Evolutionary conservation across 2,329 filamentous ascomycete species (phyloP), one percentile per base, ranked within the genome.

Genomic region (Myrmaecium sp.): DNA sequence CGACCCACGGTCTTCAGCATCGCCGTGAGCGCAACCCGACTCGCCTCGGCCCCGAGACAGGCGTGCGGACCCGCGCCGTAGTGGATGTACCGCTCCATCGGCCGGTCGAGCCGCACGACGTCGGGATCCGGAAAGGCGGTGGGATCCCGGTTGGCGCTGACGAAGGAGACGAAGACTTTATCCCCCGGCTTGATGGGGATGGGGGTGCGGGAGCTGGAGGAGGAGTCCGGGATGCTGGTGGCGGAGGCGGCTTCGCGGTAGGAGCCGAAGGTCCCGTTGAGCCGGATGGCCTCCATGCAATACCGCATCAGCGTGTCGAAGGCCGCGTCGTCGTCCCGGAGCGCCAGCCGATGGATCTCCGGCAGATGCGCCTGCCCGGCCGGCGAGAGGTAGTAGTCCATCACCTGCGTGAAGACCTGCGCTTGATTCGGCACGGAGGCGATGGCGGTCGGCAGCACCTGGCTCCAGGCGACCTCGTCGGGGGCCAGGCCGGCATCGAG

Each of bases 391-490:
- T 77, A 83, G 52, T 68, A 82, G 43, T 83, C 76, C 11, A 82
- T 57, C 2, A 75, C 62, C 52, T 79, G 74, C 2, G 74, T 69
- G 43, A 83, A 81, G 39, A 76, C 58, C 41, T 78, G 68, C 2
- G 67, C 71, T 44, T 83, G 74, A 39, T 70, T 78, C 1, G 78
- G 71, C 5, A 79, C 70, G 47, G 76, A 65, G 2, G 72, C 66
- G 4, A 63, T 64, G 1, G 71, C 69, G 0, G 71, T 71, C 0
- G 78, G 77, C 25, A 83, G 41, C 20, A 83, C 63, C 42, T 80
- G 72, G 14, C 64, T 64, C 67, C 71, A 80, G 0, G 75, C 69
- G 33, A 83, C 69, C 26, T 83, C 73, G 14, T 70, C 60, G 3
- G 62, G 54, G 27, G 58, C 66, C 31, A 79, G 46, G 0, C 76